These are phyloP conservation scores for Solanum rostratum DNA, from an alignment of 257 asterid species.

Conservation along the genomic window DNA sequence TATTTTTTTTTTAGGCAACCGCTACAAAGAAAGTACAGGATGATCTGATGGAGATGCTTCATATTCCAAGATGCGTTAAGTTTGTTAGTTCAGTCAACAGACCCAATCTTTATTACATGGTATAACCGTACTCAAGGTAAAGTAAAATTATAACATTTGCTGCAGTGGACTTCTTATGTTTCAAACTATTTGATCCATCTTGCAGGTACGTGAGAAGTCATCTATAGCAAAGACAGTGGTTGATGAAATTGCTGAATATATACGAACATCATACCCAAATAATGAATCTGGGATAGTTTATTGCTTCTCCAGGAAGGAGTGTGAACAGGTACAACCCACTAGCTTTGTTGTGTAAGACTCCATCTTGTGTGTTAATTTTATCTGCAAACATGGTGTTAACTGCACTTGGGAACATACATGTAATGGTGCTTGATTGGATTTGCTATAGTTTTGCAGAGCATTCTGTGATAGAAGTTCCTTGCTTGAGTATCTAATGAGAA, in stretches of 20 bases:
- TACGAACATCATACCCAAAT: conserved; percentile 69
- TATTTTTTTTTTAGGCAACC: conserved; percentile 53
- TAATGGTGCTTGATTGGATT: neutral
- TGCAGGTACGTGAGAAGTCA: conserved; percentile 78
- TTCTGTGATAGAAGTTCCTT: neutral
- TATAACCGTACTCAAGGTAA: conserved; percentile 16
- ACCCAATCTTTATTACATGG: conserved; percentile 92
- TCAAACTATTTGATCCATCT: conserved; percentile 1
- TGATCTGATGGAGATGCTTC: conserved; percentile 87
- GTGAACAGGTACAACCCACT: conserved; percentile 62
- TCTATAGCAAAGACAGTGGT: conserved; percentile 59
- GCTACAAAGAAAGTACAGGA: conserved; percentile 94
- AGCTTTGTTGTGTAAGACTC: neutral
- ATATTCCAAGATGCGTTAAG: conserved; percentile 60
- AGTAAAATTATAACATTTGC: neutral
- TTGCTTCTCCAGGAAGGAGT: conserved; percentile 96
- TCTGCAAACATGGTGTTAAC: neutral
- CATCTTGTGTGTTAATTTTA: neutral
- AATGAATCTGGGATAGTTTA: conserved; percentile 95
- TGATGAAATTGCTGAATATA: conserved; percentile 77
- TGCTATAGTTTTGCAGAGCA: neutral
- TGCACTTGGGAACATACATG: neutral
- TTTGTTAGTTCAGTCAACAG: conserved; percentile 91
- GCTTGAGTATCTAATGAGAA: neutral
- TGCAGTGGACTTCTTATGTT: neutral